Evolutionary conservation across 192 early-diverging fungal genomes (phyloP).

Genomic region (Polychytrium aggregatum): DNA sequence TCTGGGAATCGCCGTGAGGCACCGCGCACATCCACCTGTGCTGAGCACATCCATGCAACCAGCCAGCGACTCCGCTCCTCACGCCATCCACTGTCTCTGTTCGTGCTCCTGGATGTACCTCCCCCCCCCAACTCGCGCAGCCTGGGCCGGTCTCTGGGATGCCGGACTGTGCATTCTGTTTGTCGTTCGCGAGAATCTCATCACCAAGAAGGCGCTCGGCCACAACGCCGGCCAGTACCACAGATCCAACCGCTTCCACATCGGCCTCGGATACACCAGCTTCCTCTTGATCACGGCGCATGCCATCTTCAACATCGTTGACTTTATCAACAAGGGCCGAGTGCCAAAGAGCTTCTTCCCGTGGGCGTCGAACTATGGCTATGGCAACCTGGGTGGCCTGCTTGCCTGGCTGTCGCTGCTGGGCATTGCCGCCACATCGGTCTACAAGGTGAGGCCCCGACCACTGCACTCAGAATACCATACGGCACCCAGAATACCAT

Average conservation of each 20-base stretch:
- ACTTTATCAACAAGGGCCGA: neutral
- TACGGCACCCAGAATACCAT: too few relatives aligned
- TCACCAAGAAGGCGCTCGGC: conserved; percentile 4
- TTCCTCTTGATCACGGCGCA: conserved; percentile 1
- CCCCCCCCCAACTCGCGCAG: neutral
- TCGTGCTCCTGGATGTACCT: neutral
- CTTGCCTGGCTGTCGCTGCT: conserved; percentile 5
- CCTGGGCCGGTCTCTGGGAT: conserved; percentile 2
- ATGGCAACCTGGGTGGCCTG: conserved; percentile 9
- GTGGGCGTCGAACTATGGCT: conserved; percentile 4
- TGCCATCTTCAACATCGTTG: conserved; percentile 5
- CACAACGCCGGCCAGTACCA: conserved; percentile 3
- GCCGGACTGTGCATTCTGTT: conserved; percentile 1
- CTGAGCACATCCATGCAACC: neutral
- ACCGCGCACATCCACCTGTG: neutral
- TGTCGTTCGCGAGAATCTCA: conserved; percentile 4
- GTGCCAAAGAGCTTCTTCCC: neutral
- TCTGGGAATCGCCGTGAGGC: neutral
- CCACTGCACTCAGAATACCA: too few relatives aligned
- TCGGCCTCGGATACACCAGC: conserved; percentile 1
- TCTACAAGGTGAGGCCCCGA: conserved; percentile 4
- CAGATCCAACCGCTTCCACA: conserved; percentile 1
- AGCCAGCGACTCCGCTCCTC: too few relatives aligned
- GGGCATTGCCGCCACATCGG: conserved; percentile 3
- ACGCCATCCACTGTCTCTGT: neutral